Evolutionary conservation across 2,329 filamentous ascomycete genomes (phyloP).

Genomic region (Calonectria pseudoturangicola): DNA sequence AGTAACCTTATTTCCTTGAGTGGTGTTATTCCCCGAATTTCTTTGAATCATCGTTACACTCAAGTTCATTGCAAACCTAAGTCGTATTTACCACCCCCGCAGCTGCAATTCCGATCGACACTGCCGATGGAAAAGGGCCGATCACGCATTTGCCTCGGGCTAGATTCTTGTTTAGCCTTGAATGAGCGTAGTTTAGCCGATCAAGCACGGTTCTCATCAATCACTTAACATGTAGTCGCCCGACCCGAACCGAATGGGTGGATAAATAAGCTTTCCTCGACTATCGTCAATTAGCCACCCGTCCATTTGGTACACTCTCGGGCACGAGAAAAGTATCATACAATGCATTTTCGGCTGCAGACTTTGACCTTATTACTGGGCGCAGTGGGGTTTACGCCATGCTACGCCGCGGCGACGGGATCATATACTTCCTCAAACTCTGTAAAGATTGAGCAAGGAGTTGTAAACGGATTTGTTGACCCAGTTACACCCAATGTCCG

Average conservation of each 20-base stretch:
- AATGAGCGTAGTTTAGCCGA: not conserved
- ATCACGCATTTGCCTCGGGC: slow-evolving; percentile 12
- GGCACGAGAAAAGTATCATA: not conserved
- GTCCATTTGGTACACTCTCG: too few species aligned
- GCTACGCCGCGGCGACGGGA: not conserved
- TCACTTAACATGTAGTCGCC: not conserved
- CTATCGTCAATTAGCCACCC: not conserved
- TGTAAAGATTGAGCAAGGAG: slow-evolving; percentile 10
- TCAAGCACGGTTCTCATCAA: not conserved
- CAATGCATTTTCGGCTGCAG: not conserved
- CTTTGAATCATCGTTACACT: not conserved
- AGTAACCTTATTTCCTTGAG: slow-evolving; percentile 7
- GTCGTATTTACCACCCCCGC: slow-evolving; percentile 1
- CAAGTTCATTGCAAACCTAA: not conserved
- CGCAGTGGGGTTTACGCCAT: not conserved
- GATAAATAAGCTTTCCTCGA: slow-evolving; percentile 2
- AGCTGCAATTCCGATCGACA: slow-evolving; percentile 13
- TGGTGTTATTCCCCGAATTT: slow-evolving; percentile 5
- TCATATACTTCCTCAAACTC: not conserved
- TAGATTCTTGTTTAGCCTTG: not conserved
- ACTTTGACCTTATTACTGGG: not conserved
- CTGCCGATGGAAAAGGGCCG: slow-evolving; percentile 20
- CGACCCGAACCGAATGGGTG: not conserved
- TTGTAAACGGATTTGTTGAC: slow-evolving; percentile 18
- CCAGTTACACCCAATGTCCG: slow-evolving; percentile 2